Evolutionary conservation across 2,329 filamentous ascomycete genomes (phyloP).

Genomic region (Rhexocercosporidium sp.): DNA sequence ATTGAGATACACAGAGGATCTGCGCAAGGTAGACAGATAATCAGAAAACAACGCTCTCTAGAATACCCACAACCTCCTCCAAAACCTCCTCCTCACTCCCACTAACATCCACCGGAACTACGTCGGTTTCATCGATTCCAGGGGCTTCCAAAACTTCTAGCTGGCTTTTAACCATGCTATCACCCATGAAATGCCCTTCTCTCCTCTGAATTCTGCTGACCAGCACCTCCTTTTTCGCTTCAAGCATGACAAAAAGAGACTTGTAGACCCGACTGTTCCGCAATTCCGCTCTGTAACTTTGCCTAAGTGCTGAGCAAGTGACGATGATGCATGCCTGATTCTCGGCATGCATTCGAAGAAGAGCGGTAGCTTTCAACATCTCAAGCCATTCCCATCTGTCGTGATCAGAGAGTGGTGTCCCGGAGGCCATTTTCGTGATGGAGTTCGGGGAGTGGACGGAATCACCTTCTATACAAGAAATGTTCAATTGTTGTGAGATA

Average conservation of each 20-base stretch:
- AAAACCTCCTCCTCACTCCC: neutral
- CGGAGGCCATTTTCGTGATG: slow-evolving; percentile 32
- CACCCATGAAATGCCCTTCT: slow-evolving; percentile 46
- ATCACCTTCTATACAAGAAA: slow-evolving; percentile 50
- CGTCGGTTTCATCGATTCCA: slow-evolving; percentile 42
- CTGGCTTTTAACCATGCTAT: slow-evolving; percentile 45
- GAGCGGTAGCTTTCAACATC: slow-evolving; percentile 34
- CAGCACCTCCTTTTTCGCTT: slow-evolving; percentile 41
- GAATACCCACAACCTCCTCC: neutral
- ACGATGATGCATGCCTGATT: slow-evolving; percentile 42
- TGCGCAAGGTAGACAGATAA: neutral
- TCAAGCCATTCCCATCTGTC: slow-evolving; percentile 43
- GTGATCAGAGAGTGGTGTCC: slow-evolving; percentile 41
- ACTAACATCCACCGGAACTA: slow-evolving; percentile 41
- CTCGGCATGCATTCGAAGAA: slow-evolving; percentile 38
- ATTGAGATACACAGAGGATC: no score
- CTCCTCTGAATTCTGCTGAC: slow-evolving; percentile 38
- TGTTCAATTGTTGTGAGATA: slow-evolving; percentile 39
- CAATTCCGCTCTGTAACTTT: slow-evolving; percentile 44
- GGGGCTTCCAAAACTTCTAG: slow-evolving; percentile 42
- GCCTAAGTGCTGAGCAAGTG: slow-evolving; percentile 48
- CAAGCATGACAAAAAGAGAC: slow-evolving; percentile 46
- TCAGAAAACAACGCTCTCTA: neutral
- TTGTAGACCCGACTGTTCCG: slow-evolving; percentile 26
- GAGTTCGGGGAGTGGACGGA: slow-evolving; percentile 44